Evolutionary conservation across 495 filamentous ascomycete species (phyloP).

Genomic region (Chaetomium cochliodes): DNA sequence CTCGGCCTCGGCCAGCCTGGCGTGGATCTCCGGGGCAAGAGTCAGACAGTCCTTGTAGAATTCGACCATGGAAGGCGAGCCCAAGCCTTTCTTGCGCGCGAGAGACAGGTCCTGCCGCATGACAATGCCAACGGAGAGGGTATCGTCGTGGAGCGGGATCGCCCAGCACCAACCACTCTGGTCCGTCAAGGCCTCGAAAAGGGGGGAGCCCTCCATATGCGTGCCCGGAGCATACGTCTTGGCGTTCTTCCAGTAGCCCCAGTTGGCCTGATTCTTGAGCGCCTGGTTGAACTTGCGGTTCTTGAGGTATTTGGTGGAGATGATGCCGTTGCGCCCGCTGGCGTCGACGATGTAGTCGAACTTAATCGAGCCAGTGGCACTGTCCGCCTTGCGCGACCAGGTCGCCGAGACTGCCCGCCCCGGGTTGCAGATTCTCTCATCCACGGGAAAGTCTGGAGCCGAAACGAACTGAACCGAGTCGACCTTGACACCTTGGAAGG

Average conservation of each 20-base stretch:
- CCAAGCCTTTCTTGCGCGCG: constrained; percentile 35
- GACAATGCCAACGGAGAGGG: constrained; percentile 43
- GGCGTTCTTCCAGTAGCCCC: constrained; percentile 46
- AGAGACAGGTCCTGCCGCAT: constrained; percentile 37
- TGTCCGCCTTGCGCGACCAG: constrained; percentile 43
- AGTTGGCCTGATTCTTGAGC: constrained; percentile 47
- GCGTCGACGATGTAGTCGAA: constrained; percentile 52
- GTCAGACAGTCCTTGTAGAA: constrained; percentile 46
- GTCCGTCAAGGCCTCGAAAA: constrained; percentile 44
- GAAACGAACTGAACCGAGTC: constrained; percentile 40
- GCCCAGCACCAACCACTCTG: constrained; percentile 47
- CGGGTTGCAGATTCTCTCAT: constrained; percentile 27
- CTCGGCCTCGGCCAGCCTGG: constrained; percentile 32
- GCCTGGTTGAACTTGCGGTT: constrained; percentile 43
- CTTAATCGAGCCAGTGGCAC: constrained; percentile 38
- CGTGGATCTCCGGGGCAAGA: constrained; percentile 27
- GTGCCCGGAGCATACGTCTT: constrained; percentile 35
- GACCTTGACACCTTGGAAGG: constrained; percentile 46
- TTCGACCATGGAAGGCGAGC: constrained; percentile 22
- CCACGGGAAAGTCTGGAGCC: neutral
- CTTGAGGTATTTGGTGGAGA: constrained; percentile 46
- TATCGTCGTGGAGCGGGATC: constrained; percentile 49
- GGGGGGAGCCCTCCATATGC: constrained; percentile 35
- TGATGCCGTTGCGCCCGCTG: constrained; percentile 41
- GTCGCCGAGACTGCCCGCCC: constrained; percentile 49